Percentiles rank a stretch among this genome's conserved stretches.
Evolutionary conservation across 1,284 basidiomycete species (phyloP).

Genomic region (Malassezia obtusa): DNA sequence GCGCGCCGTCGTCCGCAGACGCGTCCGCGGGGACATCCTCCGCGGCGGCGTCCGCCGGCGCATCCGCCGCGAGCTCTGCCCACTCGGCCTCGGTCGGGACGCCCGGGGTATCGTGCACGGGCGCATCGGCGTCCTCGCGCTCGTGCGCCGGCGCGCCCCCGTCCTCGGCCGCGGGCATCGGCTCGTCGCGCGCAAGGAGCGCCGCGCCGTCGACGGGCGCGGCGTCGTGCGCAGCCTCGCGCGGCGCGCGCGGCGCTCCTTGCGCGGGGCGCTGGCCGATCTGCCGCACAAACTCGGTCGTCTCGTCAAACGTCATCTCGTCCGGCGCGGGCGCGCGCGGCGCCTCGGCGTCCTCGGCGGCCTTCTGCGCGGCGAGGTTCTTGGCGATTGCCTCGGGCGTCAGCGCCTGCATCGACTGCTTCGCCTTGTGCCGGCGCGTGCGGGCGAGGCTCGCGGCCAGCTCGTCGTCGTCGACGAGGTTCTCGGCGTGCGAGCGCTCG

Average conservation of each 20-base stretch:
- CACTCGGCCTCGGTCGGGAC: not conserved
- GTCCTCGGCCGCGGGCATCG: slow-evolving; percentile 7
- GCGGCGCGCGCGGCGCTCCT: slow-evolving; percentile 48
- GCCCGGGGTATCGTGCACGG: slow-evolving; percentile 3
- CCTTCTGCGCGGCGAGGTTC: slow-evolving; percentile 57
- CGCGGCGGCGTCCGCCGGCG: slow-evolving; percentile 1
- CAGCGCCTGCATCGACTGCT: slow-evolving; percentile 62
- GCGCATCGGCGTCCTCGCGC: slow-evolving; percentile 15
- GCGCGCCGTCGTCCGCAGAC: not conserved
- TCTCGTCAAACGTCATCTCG: slow-evolving; percentile 79
- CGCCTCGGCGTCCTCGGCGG: slow-evolving; percentile 54
- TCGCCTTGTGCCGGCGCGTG: slow-evolving; percentile 68
- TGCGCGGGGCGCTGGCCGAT: slow-evolving; percentile 55
- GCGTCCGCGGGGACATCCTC: slow-evolving; percentile 9
- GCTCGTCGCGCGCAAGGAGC: not conserved
- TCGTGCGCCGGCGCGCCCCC: slow-evolving; percentile 48
- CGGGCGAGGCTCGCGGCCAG: slow-evolving; percentile 83
- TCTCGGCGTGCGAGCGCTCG: slow-evolving; percentile 24
- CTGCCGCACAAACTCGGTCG: slow-evolving; percentile 87
- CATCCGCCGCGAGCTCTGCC: not conserved
- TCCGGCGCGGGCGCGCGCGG: slow-evolving; percentile 46
- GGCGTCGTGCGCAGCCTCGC: not conserved
- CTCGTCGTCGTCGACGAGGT: slow-evolving; percentile 97
- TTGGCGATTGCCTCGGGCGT: slow-evolving; percentile 75
- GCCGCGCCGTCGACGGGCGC: not conserved